A percentile compares a stretch with the other conserved stretches of the same genome.
Evolutionary conservation across 805 yeast genomes (phyloP).

Genomic region (Myxozyma udenii): DNA sequence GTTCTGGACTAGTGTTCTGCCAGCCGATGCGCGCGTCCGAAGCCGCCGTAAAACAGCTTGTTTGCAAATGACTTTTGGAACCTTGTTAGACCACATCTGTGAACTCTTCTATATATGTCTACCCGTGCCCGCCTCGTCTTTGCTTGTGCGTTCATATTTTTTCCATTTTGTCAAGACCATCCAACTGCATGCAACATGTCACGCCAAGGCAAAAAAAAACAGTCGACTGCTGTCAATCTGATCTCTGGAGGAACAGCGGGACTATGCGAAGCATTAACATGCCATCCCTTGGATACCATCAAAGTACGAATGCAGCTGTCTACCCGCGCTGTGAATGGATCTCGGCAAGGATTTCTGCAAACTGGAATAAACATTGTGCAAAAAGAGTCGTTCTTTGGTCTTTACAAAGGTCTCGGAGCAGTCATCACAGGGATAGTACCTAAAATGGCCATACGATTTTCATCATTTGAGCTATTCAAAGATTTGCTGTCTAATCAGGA

Average conservation of each 20-base stretch:
- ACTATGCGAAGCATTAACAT: constrained; percentile 91
- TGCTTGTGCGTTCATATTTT: no score
- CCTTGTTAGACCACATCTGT: no score
- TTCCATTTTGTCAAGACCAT: no score
- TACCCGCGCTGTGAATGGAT: constrained; percentile 50
- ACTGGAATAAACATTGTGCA: constrained; percentile 77
- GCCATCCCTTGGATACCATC: constrained; percentile 97
- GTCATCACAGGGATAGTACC: constrained; percentile 97
- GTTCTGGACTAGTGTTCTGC: no score
- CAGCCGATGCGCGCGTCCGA: no score
- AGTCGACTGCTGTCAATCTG: constrained; percentile 31
- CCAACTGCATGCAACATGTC: constrained; percentile 9
- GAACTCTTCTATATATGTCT: no score
- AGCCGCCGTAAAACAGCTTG: no score
- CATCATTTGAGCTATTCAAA: constrained; percentile 88
- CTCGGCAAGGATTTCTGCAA: constrained; percentile 73
- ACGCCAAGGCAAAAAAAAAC: constrained; percentile 27
- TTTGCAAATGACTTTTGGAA: no score
- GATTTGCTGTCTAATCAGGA: constrained; percentile 49
- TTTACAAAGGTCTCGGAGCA: constrained; percentile 95
- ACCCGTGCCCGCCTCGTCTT: no score
- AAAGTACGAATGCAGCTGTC: constrained; percentile 96
- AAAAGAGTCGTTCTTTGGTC: constrained; percentile 78
- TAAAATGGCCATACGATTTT: constrained; percentile 95
- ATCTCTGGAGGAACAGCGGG: constrained; percentile 98